phyloP scores from a whole-genome alignment of 495 filamentous ascomycete species.

The Trichoderma erinaceum region DNA sequence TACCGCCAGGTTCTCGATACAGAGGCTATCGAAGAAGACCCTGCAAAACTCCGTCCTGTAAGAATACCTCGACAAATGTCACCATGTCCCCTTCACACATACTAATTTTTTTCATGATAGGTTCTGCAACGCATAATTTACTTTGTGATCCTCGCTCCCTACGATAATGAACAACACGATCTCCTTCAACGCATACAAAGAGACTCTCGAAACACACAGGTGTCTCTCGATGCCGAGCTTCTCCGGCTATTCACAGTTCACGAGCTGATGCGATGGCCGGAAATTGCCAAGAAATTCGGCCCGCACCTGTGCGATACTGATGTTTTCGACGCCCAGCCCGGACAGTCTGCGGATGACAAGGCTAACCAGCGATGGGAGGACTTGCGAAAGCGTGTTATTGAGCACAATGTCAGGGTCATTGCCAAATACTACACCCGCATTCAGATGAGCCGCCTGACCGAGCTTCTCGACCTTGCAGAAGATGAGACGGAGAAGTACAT shows the following conservation, averaged over 20 bases:
- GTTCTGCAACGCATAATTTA: slow-evolving; percentile 90
- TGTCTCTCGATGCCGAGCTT: slow-evolving; percentile 69
- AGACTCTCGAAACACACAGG: slow-evolving; percentile 59
- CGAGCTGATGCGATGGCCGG: slow-evolving; percentile 97
- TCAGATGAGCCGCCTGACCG: slow-evolving; percentile 77
- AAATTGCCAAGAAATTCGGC: slow-evolving; percentile 78
- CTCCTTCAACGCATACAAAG: slow-evolving; percentile 85
- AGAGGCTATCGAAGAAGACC: slow-evolving; percentile 84
- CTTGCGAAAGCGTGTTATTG: slow-evolving; percentile 93
- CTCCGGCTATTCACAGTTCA: slow-evolving; percentile 91
- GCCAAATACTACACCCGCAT: slow-evolving; percentile 99
- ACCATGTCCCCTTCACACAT: not conserved
- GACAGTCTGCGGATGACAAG: slow-evolving; percentile 59
- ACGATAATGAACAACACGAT: slow-evolving; percentile 98
- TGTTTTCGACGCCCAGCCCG: slow-evolving; percentile 65
- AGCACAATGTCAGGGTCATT: slow-evolving; percentile 95
- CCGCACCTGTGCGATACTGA: slow-evolving; percentile 85
- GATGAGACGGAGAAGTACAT: slow-evolving; percentile 98
- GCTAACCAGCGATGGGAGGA: slow-evolving; percentile 82
- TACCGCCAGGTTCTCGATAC: slow-evolving; percentile 95
- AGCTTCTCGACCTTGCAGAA: slow-evolving; percentile 84
- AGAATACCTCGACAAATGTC: slow-evolving; percentile 27
- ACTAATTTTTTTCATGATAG: slow-evolving; percentile 39
- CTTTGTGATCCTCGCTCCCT: slow-evolving; percentile 91
- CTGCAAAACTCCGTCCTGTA: slow-evolving; percentile 76